A percentile compares a stretch with the other conserved stretches of the same genome.
Conservation (phyloP, 495 filamentous ascomycete genomes). For the Penicillium lagena region DNA sequence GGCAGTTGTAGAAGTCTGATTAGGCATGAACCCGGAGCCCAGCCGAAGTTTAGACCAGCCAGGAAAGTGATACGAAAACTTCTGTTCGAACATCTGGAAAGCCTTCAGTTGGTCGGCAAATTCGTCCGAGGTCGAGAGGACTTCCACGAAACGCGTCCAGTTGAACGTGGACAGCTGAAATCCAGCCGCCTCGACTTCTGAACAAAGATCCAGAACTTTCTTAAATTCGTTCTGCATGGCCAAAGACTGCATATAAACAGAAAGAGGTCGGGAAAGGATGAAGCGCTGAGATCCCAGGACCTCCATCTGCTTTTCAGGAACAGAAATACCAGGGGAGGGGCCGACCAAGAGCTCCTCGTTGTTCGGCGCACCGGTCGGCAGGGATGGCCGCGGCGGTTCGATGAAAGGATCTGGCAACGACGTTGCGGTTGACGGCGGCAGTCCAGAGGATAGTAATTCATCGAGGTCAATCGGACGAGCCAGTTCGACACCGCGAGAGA, state of each 20-base stretch:
- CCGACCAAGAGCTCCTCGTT: neutral
- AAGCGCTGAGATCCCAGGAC: slow-evolving; percentile 52
- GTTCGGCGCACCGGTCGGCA: neutral
- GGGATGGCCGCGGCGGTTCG: neutral
- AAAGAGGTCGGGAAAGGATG: slow-evolving; percentile 49
- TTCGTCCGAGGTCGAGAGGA: slow-evolving; percentile 37
- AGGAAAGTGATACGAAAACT: slow-evolving; percentile 17
- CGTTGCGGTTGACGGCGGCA: neutral
- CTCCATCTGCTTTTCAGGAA: neutral
- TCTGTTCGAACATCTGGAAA: slow-evolving; percentile 54
- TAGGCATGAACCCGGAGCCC: too few species aligned
- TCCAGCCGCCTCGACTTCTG: slow-evolving; percentile 48
- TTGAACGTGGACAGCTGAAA: slow-evolving; percentile 57
- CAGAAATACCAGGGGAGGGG: neutral
- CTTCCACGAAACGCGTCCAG: slow-evolving; percentile 45
- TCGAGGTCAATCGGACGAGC: slow-evolving; percentile 20
- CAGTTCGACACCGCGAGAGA: slow-evolving; percentile 43
- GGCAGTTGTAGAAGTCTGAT: too few species aligned
- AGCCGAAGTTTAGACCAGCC: too few species aligned
- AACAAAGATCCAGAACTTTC: slow-evolving; percentile 43
- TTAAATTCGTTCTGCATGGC: slow-evolving; percentile 34
- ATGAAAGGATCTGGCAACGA: neutral
- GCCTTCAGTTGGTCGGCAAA: slow-evolving; percentile 38
- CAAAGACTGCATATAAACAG: slow-evolving; percentile 55
- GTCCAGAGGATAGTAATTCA: slow-evolving; percentile 8